phyloP scores from a whole-genome alignment of 2,329 filamentous ascomycete species.

The Xylariaceae sp. region DNA sequence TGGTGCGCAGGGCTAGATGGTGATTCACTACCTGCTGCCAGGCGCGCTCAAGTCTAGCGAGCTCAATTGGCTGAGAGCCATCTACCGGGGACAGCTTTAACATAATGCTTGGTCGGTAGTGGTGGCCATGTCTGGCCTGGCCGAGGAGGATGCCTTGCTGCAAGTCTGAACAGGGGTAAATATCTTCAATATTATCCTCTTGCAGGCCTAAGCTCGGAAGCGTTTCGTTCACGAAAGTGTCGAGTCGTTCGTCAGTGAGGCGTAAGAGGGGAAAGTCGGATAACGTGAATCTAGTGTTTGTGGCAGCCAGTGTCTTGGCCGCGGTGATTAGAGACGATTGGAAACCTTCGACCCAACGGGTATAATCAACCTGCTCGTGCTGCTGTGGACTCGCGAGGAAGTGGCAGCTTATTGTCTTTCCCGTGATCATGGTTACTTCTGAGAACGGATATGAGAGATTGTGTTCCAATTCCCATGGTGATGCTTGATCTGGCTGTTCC shows the following conservation, averaged over 20 bases:
- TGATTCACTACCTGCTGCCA: not conserved
- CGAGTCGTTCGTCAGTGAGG: not conserved
- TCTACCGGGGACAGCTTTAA: not conserved
- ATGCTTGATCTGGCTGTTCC: too few relatives aligned
- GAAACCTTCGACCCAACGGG: too few relatives aligned
- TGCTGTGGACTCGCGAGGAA: too few relatives aligned
- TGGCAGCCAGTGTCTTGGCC: not conserved
- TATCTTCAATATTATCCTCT: not conserved
- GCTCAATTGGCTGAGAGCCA: not conserved
- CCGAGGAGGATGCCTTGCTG: not conserved
- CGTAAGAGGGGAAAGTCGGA: not conserved
- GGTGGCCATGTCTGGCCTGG: not conserved
- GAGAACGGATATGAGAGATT: too few relatives aligned
- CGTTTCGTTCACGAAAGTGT: too few relatives aligned
- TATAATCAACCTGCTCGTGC: too few relatives aligned
- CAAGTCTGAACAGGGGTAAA: constrained; percentile 2
- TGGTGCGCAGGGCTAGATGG: not conserved
- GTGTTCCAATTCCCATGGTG: too few relatives aligned
- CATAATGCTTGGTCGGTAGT: not conserved
- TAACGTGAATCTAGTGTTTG: not conserved
- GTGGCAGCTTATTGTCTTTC: too few relatives aligned
- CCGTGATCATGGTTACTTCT: too few relatives aligned
- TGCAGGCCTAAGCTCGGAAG: not conserved
- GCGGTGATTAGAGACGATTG: too few relatives aligned
- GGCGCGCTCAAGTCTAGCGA: not conserved